A percentile compares a stretch with the other conserved stretches of the same genome.
Conservation (phyloP, 345 rosid species). For the Citrus sinensis region DNA sequence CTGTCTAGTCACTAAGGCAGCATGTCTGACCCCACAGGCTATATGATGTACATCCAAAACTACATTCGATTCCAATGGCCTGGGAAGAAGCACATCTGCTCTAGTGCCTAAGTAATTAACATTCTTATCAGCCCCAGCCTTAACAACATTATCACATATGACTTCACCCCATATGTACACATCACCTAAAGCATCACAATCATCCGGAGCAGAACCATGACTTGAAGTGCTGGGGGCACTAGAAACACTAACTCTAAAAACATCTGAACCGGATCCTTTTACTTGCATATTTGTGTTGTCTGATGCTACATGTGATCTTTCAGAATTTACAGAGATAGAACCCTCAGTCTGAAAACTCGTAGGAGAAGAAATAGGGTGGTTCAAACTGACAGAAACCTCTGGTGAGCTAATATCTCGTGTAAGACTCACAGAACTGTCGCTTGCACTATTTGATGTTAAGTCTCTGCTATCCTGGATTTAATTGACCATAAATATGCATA, state of each 20-base stretch:
- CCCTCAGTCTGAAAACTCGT: slow-evolving; percentile 53
- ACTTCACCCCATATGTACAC: slow-evolving; percentile 98
- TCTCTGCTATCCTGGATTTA: slow-evolving; percentile 82
- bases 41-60: slow-evolving; percentile 87
- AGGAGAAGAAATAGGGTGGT: slow-evolving; percentile 48
- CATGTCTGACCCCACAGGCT: slow-evolving; percentile 89
- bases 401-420: slow-evolving; percentile 64
- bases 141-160: slow-evolving; percentile 58
- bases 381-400: slow-evolving; percentile 51
- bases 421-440: slow-evolving; percentile 73
- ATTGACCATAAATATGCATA: slow-evolving; percentile 11
- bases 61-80: slow-evolving; percentile 76
- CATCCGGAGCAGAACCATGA: slow-evolving; percentile 96
- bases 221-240: slow-evolving; percentile 94
- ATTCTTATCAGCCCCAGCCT: slow-evolving; percentile 58
- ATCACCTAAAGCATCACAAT: slow-evolving; percentile 95
- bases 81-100: slow-evolving; percentile 72
- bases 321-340: slow-evolving; percentile 58
- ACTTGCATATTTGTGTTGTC: slow-evolving; percentile 79
- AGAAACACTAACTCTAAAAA: slow-evolving; percentile 93
- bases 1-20: slow-evolving; percentile 85
- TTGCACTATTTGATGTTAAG: slow-evolving; percentile 77
- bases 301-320: slow-evolving; percentile 83
- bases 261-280: slow-evolving; percentile 81
- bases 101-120: slow-evolving; percentile 49